A percentile compares a stretch with the other conserved stretches of the same genome.
Conservation (phyloP, 257 asterid species). For the Nicotiana attenuata region DNA sequence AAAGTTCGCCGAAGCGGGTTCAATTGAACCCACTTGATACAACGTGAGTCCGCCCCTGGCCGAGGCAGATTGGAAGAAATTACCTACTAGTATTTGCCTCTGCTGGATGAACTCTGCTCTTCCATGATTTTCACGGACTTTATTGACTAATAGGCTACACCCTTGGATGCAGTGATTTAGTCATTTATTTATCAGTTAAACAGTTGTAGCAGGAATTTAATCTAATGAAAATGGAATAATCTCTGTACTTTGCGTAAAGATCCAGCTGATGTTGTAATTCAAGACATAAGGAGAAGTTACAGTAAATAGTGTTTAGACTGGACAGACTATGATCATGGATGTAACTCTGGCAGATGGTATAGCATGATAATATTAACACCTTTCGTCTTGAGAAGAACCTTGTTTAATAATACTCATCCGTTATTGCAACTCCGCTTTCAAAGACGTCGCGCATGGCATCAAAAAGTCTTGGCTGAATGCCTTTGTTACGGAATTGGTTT, state of each 20-base stretch:
- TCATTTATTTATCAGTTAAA: neutral
- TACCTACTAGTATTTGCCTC: no score
- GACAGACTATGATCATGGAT: neutral
- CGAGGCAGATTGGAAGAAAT: no score
- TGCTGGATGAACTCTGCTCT: neutral
- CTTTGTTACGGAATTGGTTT: neutral
- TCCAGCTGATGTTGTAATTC: neutral
- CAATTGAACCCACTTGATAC: no score
- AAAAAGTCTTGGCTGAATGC: conserved; percentile 13
- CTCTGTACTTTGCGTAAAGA: neutral
- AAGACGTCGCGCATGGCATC: conserved; percentile 37
- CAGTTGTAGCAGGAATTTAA: neutral
- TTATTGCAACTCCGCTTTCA: conserved; percentile 29
- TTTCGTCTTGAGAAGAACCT: neutral
- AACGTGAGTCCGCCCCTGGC: no score
- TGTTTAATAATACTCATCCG: neutral
- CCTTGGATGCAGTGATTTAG: neutral
- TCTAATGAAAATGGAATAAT: neutral
- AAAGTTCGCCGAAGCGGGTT: no score
- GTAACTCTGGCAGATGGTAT: neutral
- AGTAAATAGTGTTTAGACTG: neutral
- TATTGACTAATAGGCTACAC: neutral
- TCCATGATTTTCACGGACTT: neutral
- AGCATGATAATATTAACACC: neutral
- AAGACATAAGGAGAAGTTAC: neutral